phyloP scores from a whole-genome alignment of 257 asterid species.

The Solanum lycopersicoides region DNA sequence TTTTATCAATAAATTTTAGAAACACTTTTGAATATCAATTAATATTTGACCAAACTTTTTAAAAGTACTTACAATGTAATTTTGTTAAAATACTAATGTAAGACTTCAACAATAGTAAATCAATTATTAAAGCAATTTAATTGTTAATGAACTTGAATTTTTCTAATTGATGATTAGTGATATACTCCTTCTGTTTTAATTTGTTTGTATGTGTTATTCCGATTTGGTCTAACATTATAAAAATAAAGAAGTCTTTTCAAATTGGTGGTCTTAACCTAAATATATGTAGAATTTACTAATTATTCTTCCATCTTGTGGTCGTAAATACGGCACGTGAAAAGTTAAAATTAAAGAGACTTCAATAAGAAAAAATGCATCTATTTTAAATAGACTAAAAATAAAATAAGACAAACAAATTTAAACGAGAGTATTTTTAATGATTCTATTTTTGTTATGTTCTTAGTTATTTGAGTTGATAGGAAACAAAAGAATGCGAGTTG shows the following conservation, averaged over 20 bases:
- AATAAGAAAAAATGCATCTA: no score
- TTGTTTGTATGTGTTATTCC: neutral
- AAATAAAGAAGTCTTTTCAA: neutral
- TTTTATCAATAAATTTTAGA: no score
- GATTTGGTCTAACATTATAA: neutral
- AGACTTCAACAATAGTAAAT: neutral
- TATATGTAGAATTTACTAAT: no score
- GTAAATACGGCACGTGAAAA: no score
- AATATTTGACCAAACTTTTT: no score
- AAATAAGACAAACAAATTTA: neutral
- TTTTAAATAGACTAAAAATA: no score
- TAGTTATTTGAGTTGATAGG: conserved; percentile 20
- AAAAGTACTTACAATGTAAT: neutral
- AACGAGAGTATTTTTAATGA: neutral
- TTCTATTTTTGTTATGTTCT: neutral
- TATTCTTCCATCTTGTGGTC: no score
- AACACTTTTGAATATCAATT: neutral
- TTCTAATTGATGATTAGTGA: neutral
- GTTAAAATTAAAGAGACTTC: neutral
- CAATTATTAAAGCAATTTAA: neutral
- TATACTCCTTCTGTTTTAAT: neutral
- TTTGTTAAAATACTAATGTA: neutral
- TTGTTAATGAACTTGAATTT: neutral
- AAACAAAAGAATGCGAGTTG: conserved; percentile 42
- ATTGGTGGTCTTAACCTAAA: neutral